phyloP scores from a whole-genome alignment of 352 stramenopile species.

The Pythium periplocum region DNA sequence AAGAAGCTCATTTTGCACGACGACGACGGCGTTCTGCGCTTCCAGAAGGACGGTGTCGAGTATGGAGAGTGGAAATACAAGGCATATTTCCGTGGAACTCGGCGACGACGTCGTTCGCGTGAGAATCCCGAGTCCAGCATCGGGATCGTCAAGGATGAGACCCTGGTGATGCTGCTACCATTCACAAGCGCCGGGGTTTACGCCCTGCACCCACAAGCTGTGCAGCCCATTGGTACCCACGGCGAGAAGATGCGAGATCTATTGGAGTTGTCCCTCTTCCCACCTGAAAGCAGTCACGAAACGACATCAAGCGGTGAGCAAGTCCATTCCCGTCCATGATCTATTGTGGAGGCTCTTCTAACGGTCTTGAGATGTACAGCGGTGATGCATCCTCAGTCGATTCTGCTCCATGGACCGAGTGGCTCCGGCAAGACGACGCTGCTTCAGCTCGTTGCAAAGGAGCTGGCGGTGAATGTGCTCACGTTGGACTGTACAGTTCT shows the following conservation, averaged over 20 bases:
- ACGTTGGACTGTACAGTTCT: slow-evolving; percentile 58
- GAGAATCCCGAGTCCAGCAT: slow-evolving; percentile 16
- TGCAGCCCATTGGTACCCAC: slow-evolving; percentile 36
- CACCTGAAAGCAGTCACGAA: not conserved
- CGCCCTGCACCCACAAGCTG: not conserved
- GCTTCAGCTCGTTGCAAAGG: slow-evolving; percentile 40
- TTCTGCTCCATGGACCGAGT: slow-evolving; percentile 61
- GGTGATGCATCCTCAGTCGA: slow-evolving; percentile 28
- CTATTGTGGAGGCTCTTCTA: too few relatives aligned
- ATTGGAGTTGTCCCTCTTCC: slow-evolving; percentile 9
- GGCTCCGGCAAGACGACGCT: slow-evolving; percentile 73
- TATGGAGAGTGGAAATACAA: slow-evolving; percentile 59
- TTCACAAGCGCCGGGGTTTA: slow-evolving; percentile 13
- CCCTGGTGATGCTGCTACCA: slow-evolving; percentile 53
- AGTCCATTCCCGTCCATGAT: too few relatives aligned
- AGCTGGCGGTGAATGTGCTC: slow-evolving; percentile 51
- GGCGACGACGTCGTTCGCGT: not conserved
- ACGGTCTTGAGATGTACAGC: not conserved
- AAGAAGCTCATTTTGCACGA: slow-evolving; percentile 44
- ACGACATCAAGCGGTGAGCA: not conserved
- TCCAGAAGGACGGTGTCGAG: slow-evolving; percentile 43
- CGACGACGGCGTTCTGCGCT: slow-evolving; percentile 19
- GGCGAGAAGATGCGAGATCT: slow-evolving; percentile 13
- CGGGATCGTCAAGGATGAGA: slow-evolving; percentile 52
- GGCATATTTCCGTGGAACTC: slow-evolving; percentile 33